Conservation (phyloP, 1,284 basidiomycete genomes). For the Cutaneotrichosporon daszewskae region DNA sequence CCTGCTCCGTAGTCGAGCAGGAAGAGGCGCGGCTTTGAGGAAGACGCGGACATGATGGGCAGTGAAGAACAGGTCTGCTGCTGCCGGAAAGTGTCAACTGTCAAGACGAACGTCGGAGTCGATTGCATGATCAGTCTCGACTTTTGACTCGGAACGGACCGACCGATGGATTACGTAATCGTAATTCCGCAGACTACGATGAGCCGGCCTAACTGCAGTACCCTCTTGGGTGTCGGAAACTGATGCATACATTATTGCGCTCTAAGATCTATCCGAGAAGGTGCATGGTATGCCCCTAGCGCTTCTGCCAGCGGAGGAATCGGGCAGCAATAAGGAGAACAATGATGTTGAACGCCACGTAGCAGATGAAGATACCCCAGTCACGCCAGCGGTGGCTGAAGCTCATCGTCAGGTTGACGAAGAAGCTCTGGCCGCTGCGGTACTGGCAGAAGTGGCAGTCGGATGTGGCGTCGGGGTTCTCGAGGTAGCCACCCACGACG, state of each 20-base stretch:
- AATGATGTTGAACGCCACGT: conserved; percentile 62
- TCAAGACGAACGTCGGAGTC: not conserved
- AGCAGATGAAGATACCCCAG: conserved; percentile 60
- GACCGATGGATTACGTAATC: no score
- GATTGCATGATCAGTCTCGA: not conserved
- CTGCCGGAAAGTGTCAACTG: not conserved
- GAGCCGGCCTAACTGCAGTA: no score
- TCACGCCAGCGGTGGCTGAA: conserved; percentile 67
- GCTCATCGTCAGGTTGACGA: conserved; percentile 56
- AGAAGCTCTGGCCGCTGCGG: conserved; percentile 31
- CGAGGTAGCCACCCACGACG: conserved; percentile 71
- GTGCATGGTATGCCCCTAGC: conserved; percentile 16
- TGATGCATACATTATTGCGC: no score
- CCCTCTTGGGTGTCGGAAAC: no score
- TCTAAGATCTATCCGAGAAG: no score
- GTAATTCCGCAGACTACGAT: no score
- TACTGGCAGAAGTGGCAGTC: conserved; percentile 47
- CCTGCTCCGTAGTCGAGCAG: conserved; percentile 94
- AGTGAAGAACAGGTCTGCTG: not conserved
- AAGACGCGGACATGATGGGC: not conserved
- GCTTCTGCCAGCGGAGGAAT: conserved; percentile 52
- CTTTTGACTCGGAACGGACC: conserved; percentile 1
- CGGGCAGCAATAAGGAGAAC: conserved; percentile 68
- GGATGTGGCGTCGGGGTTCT: conserved; percentile 56
- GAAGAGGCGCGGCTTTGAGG: conserved; percentile 56